A percentile compares a stretch with the other conserved stretches of the same genome.
Conservation (phyloP, 139 green algal genomes). For the Chlorella sp. region DNA sequence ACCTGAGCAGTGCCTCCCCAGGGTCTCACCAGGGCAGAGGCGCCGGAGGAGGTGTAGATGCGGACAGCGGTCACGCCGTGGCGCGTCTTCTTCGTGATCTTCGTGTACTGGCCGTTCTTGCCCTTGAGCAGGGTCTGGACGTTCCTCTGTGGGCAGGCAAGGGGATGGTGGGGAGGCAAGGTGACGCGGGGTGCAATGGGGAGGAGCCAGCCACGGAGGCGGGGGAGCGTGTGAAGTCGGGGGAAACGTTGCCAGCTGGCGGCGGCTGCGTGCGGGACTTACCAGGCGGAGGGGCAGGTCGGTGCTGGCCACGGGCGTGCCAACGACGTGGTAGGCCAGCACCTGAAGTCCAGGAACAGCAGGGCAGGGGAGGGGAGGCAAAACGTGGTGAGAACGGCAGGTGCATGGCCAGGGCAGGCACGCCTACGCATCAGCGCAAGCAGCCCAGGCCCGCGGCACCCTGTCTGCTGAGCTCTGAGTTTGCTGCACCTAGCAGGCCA, state of each 20-base stretch:
- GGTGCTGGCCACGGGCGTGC: background rate
- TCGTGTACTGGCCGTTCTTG: background rate
- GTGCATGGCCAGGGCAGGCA: too few species aligned
- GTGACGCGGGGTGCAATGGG: background rate
- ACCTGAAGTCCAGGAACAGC: too few species aligned
- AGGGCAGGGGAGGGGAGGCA: background rate
- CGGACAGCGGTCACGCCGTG: background rate
- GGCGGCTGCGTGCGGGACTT: background rate
- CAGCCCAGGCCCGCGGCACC: too few species aligned
- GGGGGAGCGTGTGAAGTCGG: too few species aligned
- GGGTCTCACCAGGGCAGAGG: background rate
- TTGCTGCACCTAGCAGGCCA: background rate
- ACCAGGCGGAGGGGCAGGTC: background rate
- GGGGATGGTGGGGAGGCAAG: background rate
- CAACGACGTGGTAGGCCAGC: background rate
- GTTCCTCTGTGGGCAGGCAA: background rate
- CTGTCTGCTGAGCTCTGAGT: background rate
- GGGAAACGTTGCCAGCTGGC: background rate
- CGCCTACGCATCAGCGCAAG: background rate
- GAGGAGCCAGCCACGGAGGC: background rate
- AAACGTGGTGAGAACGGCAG: background rate
- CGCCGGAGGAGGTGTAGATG: background rate
- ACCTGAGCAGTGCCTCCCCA: too few species aligned
- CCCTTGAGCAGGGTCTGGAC: constrained; percentile 14
- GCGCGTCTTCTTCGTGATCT: background rate